Evolutionary conservation across 2,329 filamentous ascomycete genomes (phyloP), one percentile per base, ranked within the genome.

Genomic region (Claviceps pazoutovae): DNA sequence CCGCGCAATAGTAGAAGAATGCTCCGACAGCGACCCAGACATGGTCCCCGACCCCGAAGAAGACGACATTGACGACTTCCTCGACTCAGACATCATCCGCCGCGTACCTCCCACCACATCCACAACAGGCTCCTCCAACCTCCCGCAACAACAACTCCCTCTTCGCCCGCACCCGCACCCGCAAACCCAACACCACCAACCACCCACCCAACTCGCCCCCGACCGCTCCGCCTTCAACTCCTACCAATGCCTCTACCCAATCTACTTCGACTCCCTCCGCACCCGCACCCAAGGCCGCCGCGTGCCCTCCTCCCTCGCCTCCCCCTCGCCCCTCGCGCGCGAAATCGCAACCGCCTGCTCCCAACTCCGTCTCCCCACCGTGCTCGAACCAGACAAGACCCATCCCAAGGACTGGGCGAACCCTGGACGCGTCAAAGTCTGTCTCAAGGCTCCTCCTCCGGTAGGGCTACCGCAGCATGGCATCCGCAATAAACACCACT

Each of bases 391-490:
- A 1, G 85, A 86, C 64, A 95, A 95, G 74, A 78, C 82, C 55
- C 93, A 98, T 68, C 93, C 93, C 6, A 91, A 93, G 71, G 93
- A 98, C 73, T 98, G 93, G 93, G 84, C 85, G 52, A 98, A 98
- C 71, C 93, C 93, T 13, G 93, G 93, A 3, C 78, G 93, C 54
- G 87, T 97, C 56, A 82, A 87, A 59, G 81, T 97, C 48, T 71
- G 83, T 62, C 72, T 96, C n/a, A 84, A 80, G 21, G 30, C 30
- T 34, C 9, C 30, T 14, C 42, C 17, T 6, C 37, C 42, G 42
- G 9, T n/a, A n/a, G n/a, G n/a, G n/a, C n/a, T n/a, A n/a, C 30
- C 9, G 30, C 30, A 34, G 19, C 11, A 26, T 5, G 42, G 4
- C 62, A 66, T 95, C 52, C 84, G 81, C 66, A 81, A 75, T 68